Base-by-base conservation (phyloP, 139 green algal genomes). In the Edaphochlamys debaryana region DNA sequence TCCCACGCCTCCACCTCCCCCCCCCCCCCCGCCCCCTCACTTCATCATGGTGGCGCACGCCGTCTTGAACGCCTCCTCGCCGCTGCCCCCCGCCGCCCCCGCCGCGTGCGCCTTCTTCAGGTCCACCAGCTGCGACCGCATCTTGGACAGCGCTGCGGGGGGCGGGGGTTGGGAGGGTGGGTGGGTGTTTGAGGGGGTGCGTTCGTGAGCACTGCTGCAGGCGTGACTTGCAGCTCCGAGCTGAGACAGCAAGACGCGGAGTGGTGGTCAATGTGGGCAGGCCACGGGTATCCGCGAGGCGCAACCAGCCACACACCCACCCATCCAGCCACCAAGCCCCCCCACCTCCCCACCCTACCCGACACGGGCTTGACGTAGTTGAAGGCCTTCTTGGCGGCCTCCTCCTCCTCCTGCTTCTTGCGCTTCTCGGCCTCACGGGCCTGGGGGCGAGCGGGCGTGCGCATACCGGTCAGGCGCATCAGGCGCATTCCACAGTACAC, bases 41-140 rank as follows among this genome's bases (percentile, higher is more conserved):
- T 58, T 71, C 67, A 94, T 32, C 67, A 89, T 90, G 80, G 93
- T 96, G 38, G 90, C 82, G 76, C 88, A 98, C 38, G 89, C 91
- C 4, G 87, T 94, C 79, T 94, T 95, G 30, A 96, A 91, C 4
- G 34, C 41, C 62, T 84, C 66, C 72, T 81, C 75, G 7, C 75
- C 75, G 41, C 30, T 50, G 75, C 75, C 38, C 9, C 91, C 93
- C 29, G 94, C 94, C 29, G 94, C 78, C 41, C 74, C 80, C 23
- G 67, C 60, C 9, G 78, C 68, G 42, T 88, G 60, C 25, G 52
- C 71, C 85, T 97, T 96, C 87, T 99, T 99, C 86, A 99, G 96
- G 27, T 68, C 86, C 41, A 98, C 94, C 60, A 98, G 89, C 66
- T 87, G 38, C 11, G 42, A 79, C 4, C 96, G 92, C 86, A 96